Base-by-base conservation (phyloP, 306 rosid genomes). In the Prunus salicina region DNA sequence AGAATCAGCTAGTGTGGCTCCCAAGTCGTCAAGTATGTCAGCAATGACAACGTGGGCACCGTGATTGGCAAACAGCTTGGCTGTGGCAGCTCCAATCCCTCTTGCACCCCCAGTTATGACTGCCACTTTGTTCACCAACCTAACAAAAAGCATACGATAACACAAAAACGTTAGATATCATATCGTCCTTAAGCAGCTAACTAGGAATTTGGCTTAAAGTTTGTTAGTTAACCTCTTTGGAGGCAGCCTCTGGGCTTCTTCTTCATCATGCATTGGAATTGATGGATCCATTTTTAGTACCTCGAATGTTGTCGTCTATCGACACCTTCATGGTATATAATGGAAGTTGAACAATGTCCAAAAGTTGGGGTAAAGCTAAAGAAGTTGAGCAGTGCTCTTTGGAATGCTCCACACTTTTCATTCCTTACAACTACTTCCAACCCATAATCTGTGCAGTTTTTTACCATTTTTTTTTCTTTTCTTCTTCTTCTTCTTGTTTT, bases 21-120 rank as follows among this genome's bases (percentile, higher is more conserved):
- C 98, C 9, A 84, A 43, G 34, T 89, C 93, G 34, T 93, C 98
- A 38, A 93, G 89, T 22, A 93, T 75, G 75, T 93, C 98, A 0
- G 93, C 97, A 51, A 93, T 76, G 12, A 93, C 69, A 18, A 93
- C 96, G 38, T 91, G 79, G 1, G 96, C 93, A 6, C 98, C 96
- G 62, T 91, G 84, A 67, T 80, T 65, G 1, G 93, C 89, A 52
- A 93, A 91, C 0, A 88, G 43, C 81, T 80, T 85, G 3, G 98
- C 95, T n/a, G 92, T 81, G 51, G 96, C 87, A 4, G 88, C 98
- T 76, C 98, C 98, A 4, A 93, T 93, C 60, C 98, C 98, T 82
- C 96, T 85, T 20, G 97, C 91, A 6, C 91, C 98, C 5, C 98
- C 98, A 2, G 98, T 93, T 72, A 93, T 80, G 0, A 93, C 85